These are phyloP conservation scores for Zychaea mexicana DNA, from an alignment of 371 early-diverging fungal genomes.

Conservation along the genomic window DNA sequence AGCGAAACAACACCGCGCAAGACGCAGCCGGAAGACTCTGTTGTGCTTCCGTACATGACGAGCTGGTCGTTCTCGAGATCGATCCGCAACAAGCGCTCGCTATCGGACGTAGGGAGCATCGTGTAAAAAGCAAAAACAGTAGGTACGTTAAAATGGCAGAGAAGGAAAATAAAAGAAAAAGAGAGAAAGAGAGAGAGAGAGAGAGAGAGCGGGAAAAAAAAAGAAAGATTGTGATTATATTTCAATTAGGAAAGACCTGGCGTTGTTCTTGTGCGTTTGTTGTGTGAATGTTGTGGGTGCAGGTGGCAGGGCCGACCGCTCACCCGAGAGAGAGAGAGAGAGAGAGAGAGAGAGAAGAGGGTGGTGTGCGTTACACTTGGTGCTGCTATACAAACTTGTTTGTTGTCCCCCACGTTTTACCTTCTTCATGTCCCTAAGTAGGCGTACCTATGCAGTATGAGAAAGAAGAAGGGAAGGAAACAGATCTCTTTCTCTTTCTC, in stretches of 20 bases:
- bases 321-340: background rate
- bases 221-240: too few relatives aligned
- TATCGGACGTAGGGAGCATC: background rate
- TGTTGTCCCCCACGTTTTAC: too few relatives aligned
- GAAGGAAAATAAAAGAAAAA: background rate
- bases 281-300: background rate
- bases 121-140: background rate
- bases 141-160: background rate
- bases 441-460: too few relatives aligned
- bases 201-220: background rate
- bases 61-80: conserved; percentile 41
- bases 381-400: too few relatives aligned
- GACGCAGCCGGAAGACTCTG: conserved; percentile 43
- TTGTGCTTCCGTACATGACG: conserved; percentile 36
- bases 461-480: too few relatives aligned
- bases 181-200: background rate
- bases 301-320: background rate
- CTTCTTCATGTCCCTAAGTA: too few relatives aligned
- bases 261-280: too few relatives aligned
- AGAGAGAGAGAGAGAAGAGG: too few relatives aligned
- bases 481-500: too few relatives aligned
- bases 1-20: conserved; percentile 37
- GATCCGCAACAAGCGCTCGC: conserved; percentile 20
- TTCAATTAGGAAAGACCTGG: too few relatives aligned
- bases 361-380: too few relatives aligned